Conservation (phyloP, 768 basidiomycete species). For the Mycena rosella region DNA sequence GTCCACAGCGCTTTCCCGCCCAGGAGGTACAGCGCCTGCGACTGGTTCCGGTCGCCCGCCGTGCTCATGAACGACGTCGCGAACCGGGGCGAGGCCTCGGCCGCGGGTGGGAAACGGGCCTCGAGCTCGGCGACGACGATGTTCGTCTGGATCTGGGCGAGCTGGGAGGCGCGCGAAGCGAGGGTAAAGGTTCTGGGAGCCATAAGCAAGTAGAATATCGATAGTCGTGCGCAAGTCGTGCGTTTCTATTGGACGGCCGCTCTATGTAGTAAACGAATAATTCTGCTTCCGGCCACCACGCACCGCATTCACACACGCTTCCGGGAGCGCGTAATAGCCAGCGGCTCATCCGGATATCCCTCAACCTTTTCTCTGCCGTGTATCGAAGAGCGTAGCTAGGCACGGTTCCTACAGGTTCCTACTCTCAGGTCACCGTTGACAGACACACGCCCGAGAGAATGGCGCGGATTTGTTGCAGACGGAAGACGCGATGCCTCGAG, state of each 20-base stretch:
- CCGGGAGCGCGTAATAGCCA: conserved; percentile 2
- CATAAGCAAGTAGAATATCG: too few species aligned
- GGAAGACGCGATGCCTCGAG: too few species aligned
- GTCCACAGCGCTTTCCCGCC: conserved; percentile 72
- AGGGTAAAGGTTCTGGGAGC: conserved; percentile 72
- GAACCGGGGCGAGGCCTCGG: conserved; percentile 44
- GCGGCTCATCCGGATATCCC: background rate
- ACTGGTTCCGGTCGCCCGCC: conserved; percentile 81
- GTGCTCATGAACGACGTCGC: conserved; percentile 51
- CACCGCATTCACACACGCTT: conserved; percentile 8
- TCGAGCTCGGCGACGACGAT: conserved; percentile 77
- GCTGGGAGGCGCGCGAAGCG: conserved; percentile 88
- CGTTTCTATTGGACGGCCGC: background rate
- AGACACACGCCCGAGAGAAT: too few species aligned
- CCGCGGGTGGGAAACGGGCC: conserved; percentile 62
- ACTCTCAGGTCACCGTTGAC: too few species aligned
- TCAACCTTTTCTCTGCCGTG: too few species aligned
- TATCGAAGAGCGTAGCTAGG: too few species aligned
- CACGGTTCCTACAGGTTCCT: too few species aligned
- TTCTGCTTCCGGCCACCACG: conserved; percentile 11
- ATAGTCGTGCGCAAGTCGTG: background rate
- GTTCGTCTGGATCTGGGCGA: conserved; percentile 92
- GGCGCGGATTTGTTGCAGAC: too few species aligned
- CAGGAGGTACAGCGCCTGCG: conserved; percentile 53
- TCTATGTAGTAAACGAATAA: background rate